Evolutionary conservation across 129 eudicot genomes (phyloP).

Genomic region (Flaveria brownii): DNA sequence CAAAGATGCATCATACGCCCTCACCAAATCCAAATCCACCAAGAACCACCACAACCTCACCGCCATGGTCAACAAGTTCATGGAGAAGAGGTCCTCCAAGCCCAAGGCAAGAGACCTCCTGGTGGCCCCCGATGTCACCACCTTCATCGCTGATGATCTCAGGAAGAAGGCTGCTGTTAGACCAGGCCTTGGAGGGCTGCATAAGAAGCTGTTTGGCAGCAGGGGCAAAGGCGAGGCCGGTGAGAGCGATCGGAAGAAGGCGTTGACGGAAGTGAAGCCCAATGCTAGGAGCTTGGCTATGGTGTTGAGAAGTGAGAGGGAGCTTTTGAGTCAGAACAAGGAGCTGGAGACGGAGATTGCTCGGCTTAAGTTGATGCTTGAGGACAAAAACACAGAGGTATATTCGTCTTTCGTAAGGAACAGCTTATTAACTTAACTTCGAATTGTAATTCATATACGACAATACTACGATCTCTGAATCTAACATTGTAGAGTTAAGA

Average conservation of each 20-base stretch:
- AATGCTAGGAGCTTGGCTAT: slow-evolving; percentile 74
- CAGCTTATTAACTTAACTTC: too few relatives aligned
- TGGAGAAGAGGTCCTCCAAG: slow-evolving; percentile 47
- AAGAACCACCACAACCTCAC: slow-evolving; percentile 49
- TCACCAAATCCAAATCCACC: slow-evolving; percentile 39
- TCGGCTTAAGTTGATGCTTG: slow-evolving; percentile 53
- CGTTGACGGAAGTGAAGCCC: slow-evolving; percentile 65
- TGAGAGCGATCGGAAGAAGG: slow-evolving; percentile 44
- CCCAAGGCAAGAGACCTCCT: slow-evolving; percentile 32
- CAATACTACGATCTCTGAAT: too few relatives aligned
- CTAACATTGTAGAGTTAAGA: too few relatives aligned
- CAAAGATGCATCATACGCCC: slow-evolving; percentile 24
- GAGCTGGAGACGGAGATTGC: slow-evolving; percentile 63
- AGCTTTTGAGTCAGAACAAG: slow-evolving; percentile 67
- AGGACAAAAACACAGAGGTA: slow-evolving; percentile 79
- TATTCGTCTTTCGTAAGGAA: too few relatives aligned
- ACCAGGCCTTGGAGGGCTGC: slow-evolving; percentile 51
- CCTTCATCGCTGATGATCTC: slow-evolving; percentile 57
- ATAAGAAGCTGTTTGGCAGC: slow-evolving; percentile 70
- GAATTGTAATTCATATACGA: too few relatives aligned
- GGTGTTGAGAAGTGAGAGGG: slow-evolving; percentile 96
- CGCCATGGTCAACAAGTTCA: slow-evolving; percentile 72
- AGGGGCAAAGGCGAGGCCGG: background rate
- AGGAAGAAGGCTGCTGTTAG: slow-evolving; percentile 47
- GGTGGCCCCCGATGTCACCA: slow-evolving; percentile 43